Evolutionary conservation across 2,329 filamentous ascomycete genomes (phyloP), one percentile per base, ranked within the genome.

Genomic region (Pseudophaeomoniella oleicola): DNA sequence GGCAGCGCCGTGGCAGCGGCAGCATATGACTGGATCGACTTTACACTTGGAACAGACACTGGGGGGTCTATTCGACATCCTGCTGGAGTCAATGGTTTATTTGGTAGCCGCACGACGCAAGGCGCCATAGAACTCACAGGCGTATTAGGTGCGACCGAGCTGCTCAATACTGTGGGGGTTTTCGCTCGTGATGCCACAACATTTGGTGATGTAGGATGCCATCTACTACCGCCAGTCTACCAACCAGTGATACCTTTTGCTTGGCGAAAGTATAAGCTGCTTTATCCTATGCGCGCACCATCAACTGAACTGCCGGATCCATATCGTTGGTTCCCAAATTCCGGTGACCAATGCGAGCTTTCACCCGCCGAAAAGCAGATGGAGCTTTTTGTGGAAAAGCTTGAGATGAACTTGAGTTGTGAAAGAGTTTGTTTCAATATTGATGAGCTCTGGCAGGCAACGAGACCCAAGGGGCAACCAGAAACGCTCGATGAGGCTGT

Each of bases 81-180:
- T 0, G 53, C 62, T 0, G 54, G 63, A 35, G 59, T 63, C 1
- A 62, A 71, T 44, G 67, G 67, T 3, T 45, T 66, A 3, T 71
- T 62, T 37, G 65, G 67, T 2, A 69, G 69, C 36, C 50, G 67
- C 3, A 67, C 67, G 2, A 62, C 62, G 1, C 58, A 63, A 33
- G 62, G 58, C 3, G 50, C 69, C 0, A 58, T 71, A 0, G 46
- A 55, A 5, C 52, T 72, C 1, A 59, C 64, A 4, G 53, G 64
- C 10, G 63, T 63, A 0, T 67, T 72, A 59, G 50, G 51, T 4
- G 46, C 53, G 2, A 53, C 51, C 4, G 41, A 51, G 9, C 38
- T 44, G 4, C 43, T 56, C 16, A 51, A 55, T 32, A 55, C 50
- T 2, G 42, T 52, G 11, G 52, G 52, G 1, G 42, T 54, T 3